phyloP scores from a whole-genome alignment of 192 early-diverging fungal genomes.

The Rhizoclosmatium sp. region DNA sequence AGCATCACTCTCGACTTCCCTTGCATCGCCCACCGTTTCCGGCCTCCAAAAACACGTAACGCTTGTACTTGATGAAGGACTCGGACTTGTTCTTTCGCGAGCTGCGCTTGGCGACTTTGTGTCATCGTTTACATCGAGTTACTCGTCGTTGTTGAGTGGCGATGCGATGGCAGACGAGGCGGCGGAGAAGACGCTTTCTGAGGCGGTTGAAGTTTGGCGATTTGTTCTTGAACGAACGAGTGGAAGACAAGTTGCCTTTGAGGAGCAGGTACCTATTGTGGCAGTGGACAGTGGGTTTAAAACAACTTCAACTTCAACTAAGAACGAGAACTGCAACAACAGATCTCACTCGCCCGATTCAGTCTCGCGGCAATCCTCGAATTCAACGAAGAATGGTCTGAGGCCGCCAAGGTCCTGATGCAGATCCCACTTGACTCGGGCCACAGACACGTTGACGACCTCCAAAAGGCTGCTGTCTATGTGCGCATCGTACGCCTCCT shows the following conservation, averaged over 20 bases:
- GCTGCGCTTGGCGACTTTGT: constrained; percentile 80
- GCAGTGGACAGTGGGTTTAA: no score
- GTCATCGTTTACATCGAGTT: constrained; percentile 54
- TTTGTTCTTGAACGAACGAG: constrained; percentile 75
- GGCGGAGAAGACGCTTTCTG: constrained; percentile 21
- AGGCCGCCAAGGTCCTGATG: constrained; percentile 86
- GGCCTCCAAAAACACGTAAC: neutral
- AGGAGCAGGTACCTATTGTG: constrained; percentile 72
- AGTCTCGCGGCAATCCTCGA: constrained; percentile 79
- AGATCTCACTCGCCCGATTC: constrained; percentile 76
- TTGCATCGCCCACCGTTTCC: no score
- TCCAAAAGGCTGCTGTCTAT: constrained; percentile 81
- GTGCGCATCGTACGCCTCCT: constrained; percentile 85
- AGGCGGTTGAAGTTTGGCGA: constrained; percentile 62
- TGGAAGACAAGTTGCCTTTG: constrained; percentile 79
- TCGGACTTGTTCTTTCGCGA: constrained; percentile 79
- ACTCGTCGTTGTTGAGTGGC: constrained; percentile 38
- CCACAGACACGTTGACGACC: constrained; percentile 68
- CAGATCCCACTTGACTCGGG: constrained; percentile 92
- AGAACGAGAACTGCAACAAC: neutral
- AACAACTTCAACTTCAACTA: neutral
- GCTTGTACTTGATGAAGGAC: constrained; percentile 47
- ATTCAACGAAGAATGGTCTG: constrained; percentile 78
- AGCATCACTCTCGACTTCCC: no score
- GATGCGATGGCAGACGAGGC: constrained; percentile 46